Evolutionary conservation across 2,329 filamentous ascomycete genomes (phyloP), one percentile per base, ranked within the genome.

Genomic region (Phoma sp.): DNA sequence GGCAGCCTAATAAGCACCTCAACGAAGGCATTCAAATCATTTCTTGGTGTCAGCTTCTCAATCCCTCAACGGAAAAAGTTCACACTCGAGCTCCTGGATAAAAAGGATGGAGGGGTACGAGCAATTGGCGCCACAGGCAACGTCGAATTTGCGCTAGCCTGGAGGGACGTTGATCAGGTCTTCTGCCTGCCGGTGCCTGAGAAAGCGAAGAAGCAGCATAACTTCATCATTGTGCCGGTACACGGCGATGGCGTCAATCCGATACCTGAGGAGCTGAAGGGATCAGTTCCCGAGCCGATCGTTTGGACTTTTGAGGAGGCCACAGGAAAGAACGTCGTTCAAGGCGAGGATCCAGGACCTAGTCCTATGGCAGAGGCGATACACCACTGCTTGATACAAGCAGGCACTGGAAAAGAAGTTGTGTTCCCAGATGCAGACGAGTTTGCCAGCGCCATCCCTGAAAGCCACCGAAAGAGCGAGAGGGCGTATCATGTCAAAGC

Each of bases 61-160:
- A 78, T 87, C 0, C 86, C 86, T 3, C 82, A 85, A 63, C 77
- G 86, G 48, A 88, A 88, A 76, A 88, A 88, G 76, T 77, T 87
- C 56, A 83, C 79, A 43, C 76, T 88, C 25, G 82, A 87, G 67
- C 70, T 88, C n/a, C 77, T 84, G 10, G 76, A 76, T 37, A 71
- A 72, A 29, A 67, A 64, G 32, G 69, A 73, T 24, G 75, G 75
- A 54, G 73, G 80, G 47, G 74, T 85, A 33, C 77, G 81, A 38
- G 81, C 78, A 25, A 72, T 80, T 53, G 82, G 81, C 51, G 78
- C 84, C 37, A 71, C 78, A 3, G 81, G 80, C 17, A 79, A 78
- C 38, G 75, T 86, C 38, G 84, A 85, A 61, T 84, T 84, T 67
- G 80, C 79, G 15, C 72, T 85, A 32, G 68, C 77, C 0, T 76